Percentiles rank a stretch among this genome's conserved stretches.
phyloP scores from a whole-genome alignment of 495 filamentous ascomycete genomes.

The Xylona heveae region DNA sequence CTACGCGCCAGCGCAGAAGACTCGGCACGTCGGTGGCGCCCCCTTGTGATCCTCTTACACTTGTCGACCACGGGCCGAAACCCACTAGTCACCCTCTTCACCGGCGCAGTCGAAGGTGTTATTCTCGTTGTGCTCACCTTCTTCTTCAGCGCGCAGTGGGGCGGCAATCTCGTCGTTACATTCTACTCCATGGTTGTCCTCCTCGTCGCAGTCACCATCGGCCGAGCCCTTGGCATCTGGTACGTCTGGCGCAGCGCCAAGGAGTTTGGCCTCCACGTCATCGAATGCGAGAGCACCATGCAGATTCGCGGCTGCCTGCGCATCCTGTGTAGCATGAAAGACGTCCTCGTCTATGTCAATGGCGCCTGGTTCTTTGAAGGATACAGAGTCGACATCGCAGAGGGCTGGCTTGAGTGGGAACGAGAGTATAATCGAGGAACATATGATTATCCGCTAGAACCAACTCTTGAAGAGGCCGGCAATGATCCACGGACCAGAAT shows the following conservation, averaged over 20 bases:
- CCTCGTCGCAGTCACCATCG: conserved; percentile 8
- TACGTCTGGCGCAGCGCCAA: conserved; percentile 7
- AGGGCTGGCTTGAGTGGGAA: too few relatives aligned
- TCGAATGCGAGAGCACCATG: conserved; percentile 4
- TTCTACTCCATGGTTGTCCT: conserved; percentile 6
- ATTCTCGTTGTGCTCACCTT: conserved; percentile 9
- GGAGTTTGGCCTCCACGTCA: conserved; percentile 5
- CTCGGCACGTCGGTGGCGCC: conserved; percentile 7
- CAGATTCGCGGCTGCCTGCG: conserved; percentile 6
- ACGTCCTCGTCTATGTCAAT: conserved; percentile 7
- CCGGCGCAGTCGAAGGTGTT: conserved; percentile 7
- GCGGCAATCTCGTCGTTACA: conserved; percentile 9
- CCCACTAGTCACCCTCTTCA: conserved; percentile 7
- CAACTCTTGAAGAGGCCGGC: too few relatives aligned
- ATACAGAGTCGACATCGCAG: too few relatives aligned
- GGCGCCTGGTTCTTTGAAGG: conserved; percentile 6
- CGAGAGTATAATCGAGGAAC: too few relatives aligned
- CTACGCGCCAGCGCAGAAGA: conserved; percentile 1
- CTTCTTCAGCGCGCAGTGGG: conserved; percentile 11
- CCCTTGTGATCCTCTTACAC: conserved; percentile 8
- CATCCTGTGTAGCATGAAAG: conserved; percentile 10
- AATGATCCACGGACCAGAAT: too few relatives aligned
- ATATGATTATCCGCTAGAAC: too few relatives aligned
- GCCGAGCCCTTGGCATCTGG: conserved; percentile 6
- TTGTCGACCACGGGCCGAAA: conserved; percentile 6